Conservation (phyloP, 1,284 basidiomycete genomes). For the Rhodotorula mucilaginosa region DNA sequence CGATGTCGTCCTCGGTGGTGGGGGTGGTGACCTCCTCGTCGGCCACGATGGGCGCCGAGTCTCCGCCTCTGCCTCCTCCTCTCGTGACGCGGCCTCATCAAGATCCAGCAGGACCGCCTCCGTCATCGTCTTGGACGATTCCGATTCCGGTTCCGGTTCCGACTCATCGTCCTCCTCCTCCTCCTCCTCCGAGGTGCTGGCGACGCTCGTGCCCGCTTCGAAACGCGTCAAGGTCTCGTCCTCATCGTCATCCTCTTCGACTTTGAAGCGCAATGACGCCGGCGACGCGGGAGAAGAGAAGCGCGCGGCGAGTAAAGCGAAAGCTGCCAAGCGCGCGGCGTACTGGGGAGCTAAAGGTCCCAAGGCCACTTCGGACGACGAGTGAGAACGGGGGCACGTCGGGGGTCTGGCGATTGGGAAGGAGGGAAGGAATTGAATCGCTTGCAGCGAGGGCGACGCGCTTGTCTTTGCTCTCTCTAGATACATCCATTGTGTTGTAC, state of each 20-base stretch:
- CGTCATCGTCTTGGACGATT: not conserved
- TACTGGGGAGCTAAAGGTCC: conserved; percentile 23
- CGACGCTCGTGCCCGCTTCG: conserved; percentile 5
- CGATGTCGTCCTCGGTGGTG: conserved; percentile 27
- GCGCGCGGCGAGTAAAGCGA: conserved; percentile 5
- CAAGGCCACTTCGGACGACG: conserved; percentile 7
- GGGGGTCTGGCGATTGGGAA: too few relatives aligned
- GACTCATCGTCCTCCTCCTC: not conserved
- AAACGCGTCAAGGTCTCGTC: not conserved
- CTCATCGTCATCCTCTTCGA: too few relatives aligned
- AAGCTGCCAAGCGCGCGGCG: conserved; percentile 3
- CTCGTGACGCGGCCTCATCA: not conserved
- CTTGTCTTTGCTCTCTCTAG: not conserved
- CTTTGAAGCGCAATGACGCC: not conserved
- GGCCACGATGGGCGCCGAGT: not conserved
- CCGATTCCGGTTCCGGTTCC: not conserved
- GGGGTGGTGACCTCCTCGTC: conserved; percentile 24
- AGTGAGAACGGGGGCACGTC: not conserved
- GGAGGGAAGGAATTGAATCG: not conserved
- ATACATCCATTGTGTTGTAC: too few relatives aligned
- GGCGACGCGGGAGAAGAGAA: not conserved
- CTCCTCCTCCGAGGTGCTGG: conserved; percentile 1
- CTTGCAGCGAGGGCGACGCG: too few relatives aligned
- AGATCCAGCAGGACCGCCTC: not conserved
- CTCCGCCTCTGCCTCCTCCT: not conserved